phyloP scores from a whole-genome alignment of 257 asterid genomes.

The Leonotis leonurus region DNA sequence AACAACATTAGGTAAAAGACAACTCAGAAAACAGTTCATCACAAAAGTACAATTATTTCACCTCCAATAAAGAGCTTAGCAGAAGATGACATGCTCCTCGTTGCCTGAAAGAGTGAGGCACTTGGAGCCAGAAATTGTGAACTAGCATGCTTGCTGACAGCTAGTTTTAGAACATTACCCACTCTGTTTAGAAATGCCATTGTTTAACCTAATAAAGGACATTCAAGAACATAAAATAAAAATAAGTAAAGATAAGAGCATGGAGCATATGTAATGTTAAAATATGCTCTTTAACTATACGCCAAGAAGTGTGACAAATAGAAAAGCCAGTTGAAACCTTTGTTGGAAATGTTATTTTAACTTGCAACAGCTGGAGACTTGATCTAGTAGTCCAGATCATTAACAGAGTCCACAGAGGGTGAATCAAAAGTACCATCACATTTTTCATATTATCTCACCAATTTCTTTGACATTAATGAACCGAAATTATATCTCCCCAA shows the following conservation, averaged over 20 bases:
- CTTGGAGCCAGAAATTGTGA: slow-evolving; percentile 39
- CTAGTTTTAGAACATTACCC: slow-evolving; percentile 49
- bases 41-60: slow-evolving; percentile 3
- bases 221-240: background rate
- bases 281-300: background rate
- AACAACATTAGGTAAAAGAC: background rate
- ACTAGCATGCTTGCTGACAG: slow-evolving; percentile 33
- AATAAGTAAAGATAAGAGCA: background rate
- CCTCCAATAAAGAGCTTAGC: slow-evolving; percentile 92
- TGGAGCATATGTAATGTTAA: background rate
- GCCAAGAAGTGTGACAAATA: background rate
- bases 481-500: background rate
- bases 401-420: background rate
- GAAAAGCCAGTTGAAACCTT: no score
- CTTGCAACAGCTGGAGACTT: background rate
- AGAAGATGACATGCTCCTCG: slow-evolving; percentile 65
- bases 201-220: slow-evolving; percentile 23
- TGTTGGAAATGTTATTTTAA: background rate
- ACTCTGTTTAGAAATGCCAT: slow-evolving; percentile 82
- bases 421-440: background rate
- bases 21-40: background rate
- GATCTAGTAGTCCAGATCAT: background rate
- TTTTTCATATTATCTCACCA: background rate
- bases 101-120: slow-evolving; percentile 55
- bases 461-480: background rate